Evolutionary conservation across 805 yeast species (phyloP).

Genomic region (Schizosaccharomyces osmophilus): DNA sequence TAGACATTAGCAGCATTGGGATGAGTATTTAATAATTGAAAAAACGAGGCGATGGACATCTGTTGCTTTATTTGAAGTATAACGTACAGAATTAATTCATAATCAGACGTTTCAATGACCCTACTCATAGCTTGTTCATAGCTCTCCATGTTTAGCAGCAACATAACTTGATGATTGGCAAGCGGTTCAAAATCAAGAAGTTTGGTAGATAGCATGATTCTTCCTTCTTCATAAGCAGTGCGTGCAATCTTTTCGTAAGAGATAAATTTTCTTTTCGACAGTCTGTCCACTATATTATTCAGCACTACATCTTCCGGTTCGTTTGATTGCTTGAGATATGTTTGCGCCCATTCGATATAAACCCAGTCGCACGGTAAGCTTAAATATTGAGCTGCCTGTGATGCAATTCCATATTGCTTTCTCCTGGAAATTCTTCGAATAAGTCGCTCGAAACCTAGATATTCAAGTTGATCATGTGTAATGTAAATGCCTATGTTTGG

Average conservation of each 20-base stretch:
- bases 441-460: conserved; percentile 31
- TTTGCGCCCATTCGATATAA: conserved; percentile 59
- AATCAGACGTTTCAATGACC: conserved; percentile 35
- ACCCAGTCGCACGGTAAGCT: conserved; percentile 26
- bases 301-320: not conserved
- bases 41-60: conserved; percentile 40
- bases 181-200: conserved; percentile 46
- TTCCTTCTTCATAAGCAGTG: conserved; percentile 60
- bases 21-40: conserved; percentile 31
- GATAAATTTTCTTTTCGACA: not conserved
- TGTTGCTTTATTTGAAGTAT: conserved; percentile 30
- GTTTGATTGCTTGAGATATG: conserved; percentile 26
- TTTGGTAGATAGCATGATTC: conserved; percentile 38
- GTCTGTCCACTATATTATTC: not conserved
- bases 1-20: conserved; percentile 21
- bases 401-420: conserved; percentile 34
- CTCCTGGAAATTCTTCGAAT: conserved; percentile 34
- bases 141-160: conserved; percentile 48
- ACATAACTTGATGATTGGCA: conserved; percentile 33
- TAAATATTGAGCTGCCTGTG: conserved; percentile 32
- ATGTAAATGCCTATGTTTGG: conserved; percentile 43
- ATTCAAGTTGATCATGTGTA: conserved; percentile 29
- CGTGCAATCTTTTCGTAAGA: conserved; percentile 14
- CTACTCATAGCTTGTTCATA: conserved; percentile 42
- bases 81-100: conserved; percentile 29